phyloP scores from a whole-genome alignment of 208 protist species.

The Trypanosoma rangeli region DNA sequence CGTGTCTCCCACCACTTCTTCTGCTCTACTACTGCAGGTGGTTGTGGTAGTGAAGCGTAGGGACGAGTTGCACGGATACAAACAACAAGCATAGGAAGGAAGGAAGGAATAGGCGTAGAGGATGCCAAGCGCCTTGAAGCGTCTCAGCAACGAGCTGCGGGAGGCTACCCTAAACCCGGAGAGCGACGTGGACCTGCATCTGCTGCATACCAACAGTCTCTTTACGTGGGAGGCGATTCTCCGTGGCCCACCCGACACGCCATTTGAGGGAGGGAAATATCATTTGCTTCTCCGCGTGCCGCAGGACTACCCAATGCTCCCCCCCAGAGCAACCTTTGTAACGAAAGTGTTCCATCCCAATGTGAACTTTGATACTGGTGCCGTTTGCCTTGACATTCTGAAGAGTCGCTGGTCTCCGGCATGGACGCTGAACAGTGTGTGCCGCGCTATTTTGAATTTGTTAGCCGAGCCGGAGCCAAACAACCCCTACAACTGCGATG shows the following conservation, averaged over 20 bases:
- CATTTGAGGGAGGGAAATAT: slow-evolving; percentile 78
- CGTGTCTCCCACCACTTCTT: too few relatives aligned
- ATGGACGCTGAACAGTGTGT: slow-evolving; percentile 89
- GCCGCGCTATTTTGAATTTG: slow-evolving; percentile 75
- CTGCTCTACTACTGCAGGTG: neutral
- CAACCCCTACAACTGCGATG: slow-evolving; percentile 93
- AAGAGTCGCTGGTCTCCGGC: slow-evolving; percentile 89
- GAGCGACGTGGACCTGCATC: slow-evolving; percentile 46
- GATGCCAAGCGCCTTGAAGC: slow-evolving; percentile 48
- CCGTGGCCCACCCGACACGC: slow-evolving; percentile 70
- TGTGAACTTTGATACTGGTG: slow-evolving; percentile 81
- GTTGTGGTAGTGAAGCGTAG: too few relatives aligned
- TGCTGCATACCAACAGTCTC: slow-evolving; percentile 39
- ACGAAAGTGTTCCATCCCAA: slow-evolving; percentile 93
- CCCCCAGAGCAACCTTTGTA: slow-evolving; percentile 71
- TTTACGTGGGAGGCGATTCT: slow-evolving; percentile 73
- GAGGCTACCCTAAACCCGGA: slow-evolving; percentile 47
- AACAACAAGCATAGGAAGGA: neutral
- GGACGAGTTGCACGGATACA: neutral
- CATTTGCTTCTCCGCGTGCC: slow-evolving; percentile 64
- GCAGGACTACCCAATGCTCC: slow-evolving; percentile 85
- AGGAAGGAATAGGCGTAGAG: neutral
- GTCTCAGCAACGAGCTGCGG: slow-evolving; percentile 63
- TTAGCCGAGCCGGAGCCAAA: slow-evolving; percentile 74
- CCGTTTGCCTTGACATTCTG: slow-evolving; percentile 92